Base-by-base conservation (phyloP, 495 filamentous ascomycete genomes). In the Aspergillus baeticus region DNA sequence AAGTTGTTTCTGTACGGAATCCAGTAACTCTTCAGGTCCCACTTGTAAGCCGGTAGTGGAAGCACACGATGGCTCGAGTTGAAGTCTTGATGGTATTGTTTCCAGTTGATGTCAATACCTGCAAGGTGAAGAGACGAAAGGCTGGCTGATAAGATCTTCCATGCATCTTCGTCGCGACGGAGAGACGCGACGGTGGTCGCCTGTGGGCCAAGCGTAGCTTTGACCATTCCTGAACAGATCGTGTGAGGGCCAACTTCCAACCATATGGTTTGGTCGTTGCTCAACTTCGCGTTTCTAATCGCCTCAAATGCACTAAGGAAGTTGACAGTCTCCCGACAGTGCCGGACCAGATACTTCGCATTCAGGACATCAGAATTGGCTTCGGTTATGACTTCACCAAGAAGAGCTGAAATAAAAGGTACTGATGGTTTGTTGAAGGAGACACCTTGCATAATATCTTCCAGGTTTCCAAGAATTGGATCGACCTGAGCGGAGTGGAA, bases 21-120 rank as follows among this genome's bases (percentile, higher is more conserved):
- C 91, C 91, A 94, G 69, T 91, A 91, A 60, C 88, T 85, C 77
- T 91, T 92, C 31, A 85, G 70, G 55, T 94, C 88, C 73, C 86
- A 96, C 10, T 81, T 82, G 63, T 96, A 96, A 3, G 81, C 70
- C 15, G 91, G 91, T 3, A 94, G 79, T 14, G 81, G 71, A 1
- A 94, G 70, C 11, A 92, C 77, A 31, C 81, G 77, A 36, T 84
- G 82, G 15, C 74, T 80, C 8, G 74, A 59, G 41, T 68, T 68
- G 63, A 90, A 93, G 65, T 90, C 86, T 20, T 82, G 79, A 70
- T 92, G 89, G 63, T 85, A 91, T 66, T 92, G 89, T 57, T 83
- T 84, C 87, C 89, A 96, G 68, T 84, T 71, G 54, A 94, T 67
- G 22, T 87, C 81, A 38, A 89, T 62, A 8, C 91, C 90, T 14